These are phyloP conservation scores for Pseudotsuga menziesii DNA, from an alignment of 75 land plant species.

Conservation along the genomic window DNA sequence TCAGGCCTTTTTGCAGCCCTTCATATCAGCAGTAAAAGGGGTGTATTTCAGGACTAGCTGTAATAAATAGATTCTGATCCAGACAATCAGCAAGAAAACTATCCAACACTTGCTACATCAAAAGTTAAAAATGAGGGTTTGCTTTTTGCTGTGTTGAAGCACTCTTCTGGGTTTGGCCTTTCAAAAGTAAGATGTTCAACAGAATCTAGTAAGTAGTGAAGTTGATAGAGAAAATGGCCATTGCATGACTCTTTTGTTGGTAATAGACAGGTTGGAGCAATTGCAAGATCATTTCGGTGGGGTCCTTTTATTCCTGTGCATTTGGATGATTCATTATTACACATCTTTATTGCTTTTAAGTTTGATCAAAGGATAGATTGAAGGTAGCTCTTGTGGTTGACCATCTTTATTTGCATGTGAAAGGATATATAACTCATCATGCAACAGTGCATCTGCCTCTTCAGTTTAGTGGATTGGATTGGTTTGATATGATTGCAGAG, in stretches of 20 bases:
- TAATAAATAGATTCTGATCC: slow-evolving; percentile 18
- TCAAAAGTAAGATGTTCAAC: slow-evolving; percentile 19
- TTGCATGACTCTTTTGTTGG: neutral
- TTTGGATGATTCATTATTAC: slow-evolving; percentile 46
- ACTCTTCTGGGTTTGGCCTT: slow-evolving; percentile 17
- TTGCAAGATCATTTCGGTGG: slow-evolving; percentile 57
- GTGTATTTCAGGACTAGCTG: slow-evolving; percentile 22
- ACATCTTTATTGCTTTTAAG: slow-evolving; percentile 50
- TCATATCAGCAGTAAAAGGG: too few species aligned
- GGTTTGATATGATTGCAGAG: slow-evolving; percentile 64
- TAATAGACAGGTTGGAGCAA: slow-evolving; percentile 39
- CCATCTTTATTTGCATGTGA: slow-evolving; percentile 16
- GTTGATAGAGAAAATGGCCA: neutral
- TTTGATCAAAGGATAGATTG: slow-evolving; percentile 54
- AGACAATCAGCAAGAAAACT: slow-evolving; percentile 7
- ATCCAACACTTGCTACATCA: slow-evolving; percentile 6
- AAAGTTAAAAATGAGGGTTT: slow-evolving; percentile 16
- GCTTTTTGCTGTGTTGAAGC: slow-evolving; percentile 19
- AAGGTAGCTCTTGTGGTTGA: slow-evolving; percentile 61
- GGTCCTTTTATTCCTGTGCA: slow-evolving; percentile 60
- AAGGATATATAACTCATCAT: slow-evolving; percentile 61
- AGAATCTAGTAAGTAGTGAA: neutral
- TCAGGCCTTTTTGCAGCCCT: too few species aligned
- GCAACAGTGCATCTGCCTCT: slow-evolving; percentile 53
- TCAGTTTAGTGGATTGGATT: slow-evolving; percentile 55